Evolutionary conservation across 2,329 filamentous ascomycete genomes (phyloP).

Genomic region (Tolypocladium tundrense): DNA sequence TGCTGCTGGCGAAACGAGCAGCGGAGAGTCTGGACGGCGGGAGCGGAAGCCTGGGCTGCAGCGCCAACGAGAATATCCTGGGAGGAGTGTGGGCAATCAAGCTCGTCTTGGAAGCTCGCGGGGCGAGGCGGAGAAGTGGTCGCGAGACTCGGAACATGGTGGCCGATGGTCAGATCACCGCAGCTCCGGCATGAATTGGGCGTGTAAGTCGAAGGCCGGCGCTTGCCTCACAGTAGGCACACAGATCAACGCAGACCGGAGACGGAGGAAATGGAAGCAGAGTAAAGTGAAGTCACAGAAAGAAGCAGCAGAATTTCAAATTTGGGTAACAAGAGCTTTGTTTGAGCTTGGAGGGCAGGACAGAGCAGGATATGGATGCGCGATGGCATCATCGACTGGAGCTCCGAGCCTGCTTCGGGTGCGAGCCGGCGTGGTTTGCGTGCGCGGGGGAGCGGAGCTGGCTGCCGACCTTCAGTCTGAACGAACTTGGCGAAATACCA

Average conservation of each 20-base stretch:
- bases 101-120: slow-evolving; percentile 4
- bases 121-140: slow-evolving; percentile 11
- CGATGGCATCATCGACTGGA: not conserved
- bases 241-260: no score
- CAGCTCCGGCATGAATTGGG: not conserved
- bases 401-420: not conserved
- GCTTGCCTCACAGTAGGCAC: not conserved
- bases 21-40: not conserved
- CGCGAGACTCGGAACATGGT: slow-evolving; percentile 20
- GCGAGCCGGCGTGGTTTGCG: not conserved
- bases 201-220: not conserved
- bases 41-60: not conserved
- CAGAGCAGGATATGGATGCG: not conserved
- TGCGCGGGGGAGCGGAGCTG: not conserved
- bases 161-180: not conserved
- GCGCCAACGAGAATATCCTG: not conserved
- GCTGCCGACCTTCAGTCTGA: no score
- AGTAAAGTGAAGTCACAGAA: not conserved
- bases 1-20: slow-evolving; percentile 13
- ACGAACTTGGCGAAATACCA: no score
- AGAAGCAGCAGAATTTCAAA: not conserved
- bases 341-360: not conserved
- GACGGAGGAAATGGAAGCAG: not conserved
- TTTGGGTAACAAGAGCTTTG: not conserved
- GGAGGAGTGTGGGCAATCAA: not conserved